These are phyloP conservation scores for Annona squamosa DNA, from an alignment of 164 flowering plant genomes.

Conservation along the genomic window DNA sequence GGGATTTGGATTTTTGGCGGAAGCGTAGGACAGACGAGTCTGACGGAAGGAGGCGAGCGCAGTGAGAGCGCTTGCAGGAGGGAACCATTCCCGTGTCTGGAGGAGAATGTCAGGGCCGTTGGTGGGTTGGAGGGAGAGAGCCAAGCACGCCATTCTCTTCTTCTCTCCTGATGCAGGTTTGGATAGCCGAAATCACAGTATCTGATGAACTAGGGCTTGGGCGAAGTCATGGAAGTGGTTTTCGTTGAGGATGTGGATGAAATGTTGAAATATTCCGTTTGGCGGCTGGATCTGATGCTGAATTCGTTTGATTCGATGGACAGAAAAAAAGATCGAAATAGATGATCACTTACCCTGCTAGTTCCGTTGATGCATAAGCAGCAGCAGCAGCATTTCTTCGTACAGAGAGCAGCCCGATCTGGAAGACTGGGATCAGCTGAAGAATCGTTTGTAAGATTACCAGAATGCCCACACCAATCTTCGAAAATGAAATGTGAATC, in stretches of 20 bases:
- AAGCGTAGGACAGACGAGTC: constrained; percentile 60
- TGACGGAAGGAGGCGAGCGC: constrained; percentile 81
- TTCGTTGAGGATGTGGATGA: not conserved
- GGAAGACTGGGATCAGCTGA: not conserved
- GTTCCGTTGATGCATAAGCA: not conserved
- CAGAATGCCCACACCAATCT: too few species aligned
- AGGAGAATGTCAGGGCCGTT: constrained; percentile 87
- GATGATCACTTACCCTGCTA: not conserved
- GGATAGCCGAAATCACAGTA: not conserved
- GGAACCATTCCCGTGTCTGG: constrained; percentile 98
- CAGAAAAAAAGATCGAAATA: not conserved
- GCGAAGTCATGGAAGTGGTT: not conserved
- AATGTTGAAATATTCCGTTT: not conserved
- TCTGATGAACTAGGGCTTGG: not conserved
- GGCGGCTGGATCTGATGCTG: not conserved
- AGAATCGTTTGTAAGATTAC: not conserved
- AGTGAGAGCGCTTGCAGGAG: constrained; percentile 85
- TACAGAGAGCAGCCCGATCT: not conserved
- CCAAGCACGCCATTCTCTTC: constrained; percentile 72
- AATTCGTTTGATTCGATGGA: not conserved
- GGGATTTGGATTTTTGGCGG: constrained; percentile 14
- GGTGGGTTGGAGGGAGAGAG: constrained; percentile 78
- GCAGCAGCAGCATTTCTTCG: not conserved
- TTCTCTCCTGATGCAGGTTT: not conserved
- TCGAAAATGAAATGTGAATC: too few species aligned